Evolutionary conservation across 257 asterid genomes (phyloP), one percentile per base, ranked within the genome.

Genomic region (Ilex aquifolium): DNA sequence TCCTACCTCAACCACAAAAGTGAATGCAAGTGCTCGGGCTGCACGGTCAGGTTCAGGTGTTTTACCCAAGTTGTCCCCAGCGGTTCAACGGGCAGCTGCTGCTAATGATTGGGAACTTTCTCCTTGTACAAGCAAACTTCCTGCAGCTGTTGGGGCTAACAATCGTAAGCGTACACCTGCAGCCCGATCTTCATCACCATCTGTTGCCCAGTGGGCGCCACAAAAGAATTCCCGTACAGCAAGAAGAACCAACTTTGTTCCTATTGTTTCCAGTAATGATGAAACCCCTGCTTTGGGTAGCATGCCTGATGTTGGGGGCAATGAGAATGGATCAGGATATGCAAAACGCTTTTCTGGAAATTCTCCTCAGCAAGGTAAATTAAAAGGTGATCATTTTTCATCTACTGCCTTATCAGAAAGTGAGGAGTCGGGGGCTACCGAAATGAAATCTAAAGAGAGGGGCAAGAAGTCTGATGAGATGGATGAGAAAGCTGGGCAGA

Each of bases 51-150:
- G 88, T 64, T 74, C 84, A 32, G 77, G 81, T 65, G 79, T 69
- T 46, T 85, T 79, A 62, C 83, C 91, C 55, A 91, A 86, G 79
- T 69, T 84, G 68, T 83, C 91, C 62, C 91, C 86, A 30, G 78
- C 64, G 72, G 88, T 70, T 61, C 85, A 84, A 63, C 82, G 85
- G 49, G 55, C 90, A 16, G 68, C 72, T 36, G 68, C 85, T 55
- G 72, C 86, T 56, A 85, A 79, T 69, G 98, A 91, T 64, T 86
- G 98, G 98, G 96, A 88, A 44, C 67, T 84, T 57, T 78, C 98
- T 76, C 87, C 81, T 46, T 88, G 94, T 73, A 69, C 87, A 62
- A 86, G 79, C 80, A 86, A 84, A 71, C 63, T 78, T 61, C 78
- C 91, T 68, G 74, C 85, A 76, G 69, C 75, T 70, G 65, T 69